Evolutionary conservation across 2,329 filamentous ascomycete species (phyloP).

Genomic region (Westerdykella aurantiaca): DNA sequence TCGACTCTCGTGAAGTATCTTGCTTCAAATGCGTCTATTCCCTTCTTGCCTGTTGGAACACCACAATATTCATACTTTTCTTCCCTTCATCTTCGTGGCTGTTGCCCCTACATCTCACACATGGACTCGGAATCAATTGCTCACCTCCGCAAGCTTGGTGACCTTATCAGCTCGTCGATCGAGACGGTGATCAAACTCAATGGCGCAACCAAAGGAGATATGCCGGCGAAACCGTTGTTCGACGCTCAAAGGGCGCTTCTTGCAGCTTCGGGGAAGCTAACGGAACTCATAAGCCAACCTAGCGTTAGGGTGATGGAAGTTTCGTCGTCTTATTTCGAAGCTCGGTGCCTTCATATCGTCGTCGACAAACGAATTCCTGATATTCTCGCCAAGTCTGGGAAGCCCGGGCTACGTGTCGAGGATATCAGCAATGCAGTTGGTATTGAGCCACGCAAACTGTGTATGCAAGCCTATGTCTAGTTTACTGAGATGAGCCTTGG

Average conservation of each 20-base stretch:
- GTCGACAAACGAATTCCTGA: constrained; percentile 32
- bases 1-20: too few species aligned
- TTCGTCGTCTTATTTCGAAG: constrained; percentile 32
- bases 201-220: background rate
- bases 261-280: constrained; percentile 30
- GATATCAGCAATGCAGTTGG: constrained; percentile 18
- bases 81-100: too few species aligned
- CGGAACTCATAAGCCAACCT: constrained; percentile 32
- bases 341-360: constrained; percentile 32
- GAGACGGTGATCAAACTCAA: constrained; percentile 1
- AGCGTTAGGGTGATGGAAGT: constrained; percentile 30
- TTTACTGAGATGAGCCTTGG: constrained; percentile 1
- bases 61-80: too few species aligned
- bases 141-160: constrained; percentile 1
- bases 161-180: constrained; percentile 1
- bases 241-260: constrained; percentile 31
- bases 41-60: too few species aligned
- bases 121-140: background rate
- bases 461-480: constrained; percentile 15
- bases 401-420: constrained; percentile 19
- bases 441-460: constrained; percentile 28
- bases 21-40: too few species aligned
- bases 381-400: constrained; percentile 22
- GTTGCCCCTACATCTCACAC: background rate
- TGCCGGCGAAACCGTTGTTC: constrained; percentile 14